Evolutionary conservation across 768 basidiomycete genomes (phyloP).

Genomic region (Kwoniella sp.): DNA sequence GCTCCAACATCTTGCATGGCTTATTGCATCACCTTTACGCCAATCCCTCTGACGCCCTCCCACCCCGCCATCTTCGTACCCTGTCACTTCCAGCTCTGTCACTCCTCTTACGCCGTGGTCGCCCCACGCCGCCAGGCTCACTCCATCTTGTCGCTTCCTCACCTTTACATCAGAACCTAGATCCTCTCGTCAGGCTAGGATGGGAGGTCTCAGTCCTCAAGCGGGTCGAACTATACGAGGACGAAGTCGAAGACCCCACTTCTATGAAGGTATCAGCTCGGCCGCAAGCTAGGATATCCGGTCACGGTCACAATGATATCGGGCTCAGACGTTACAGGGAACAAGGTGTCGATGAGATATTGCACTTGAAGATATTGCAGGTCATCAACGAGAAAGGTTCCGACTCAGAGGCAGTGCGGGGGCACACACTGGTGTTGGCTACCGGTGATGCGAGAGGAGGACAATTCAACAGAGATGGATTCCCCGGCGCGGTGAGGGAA

Average conservation of each 20-base stretch:
- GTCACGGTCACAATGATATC: constrained; percentile 8
- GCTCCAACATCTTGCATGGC: constrained; percentile 51
- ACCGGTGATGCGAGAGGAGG: constrained; percentile 92
- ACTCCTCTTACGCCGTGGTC: constrained; percentile 50
- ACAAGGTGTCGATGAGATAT: constrained; percentile 91
- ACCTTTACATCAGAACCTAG: constrained; percentile 49
- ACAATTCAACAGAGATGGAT: constrained; percentile 91
- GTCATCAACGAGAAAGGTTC: constrained; percentile 64
- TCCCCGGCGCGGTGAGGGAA: constrained; percentile 80
- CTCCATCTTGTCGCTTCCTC: constrained; percentile 53
- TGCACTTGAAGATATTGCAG: constrained; percentile 90
- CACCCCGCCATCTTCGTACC: constrained; percentile 44
- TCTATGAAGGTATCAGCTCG: constrained; percentile 28
- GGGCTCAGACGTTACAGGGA: constrained; percentile 60
- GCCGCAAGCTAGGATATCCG: constrained; percentile 17
- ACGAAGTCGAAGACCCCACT: constrained; percentile 38
- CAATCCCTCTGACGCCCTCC: constrained; percentile 24
- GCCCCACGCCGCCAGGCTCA: constrained; percentile 39
- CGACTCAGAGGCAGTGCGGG: constrained; percentile 56
- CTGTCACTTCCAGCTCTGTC: constrained; percentile 51
- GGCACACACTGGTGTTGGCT: constrained; percentile 73
- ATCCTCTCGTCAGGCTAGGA: constrained; percentile 48
- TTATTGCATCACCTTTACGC: constrained; percentile 27
- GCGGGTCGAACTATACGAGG: constrained; percentile 47
- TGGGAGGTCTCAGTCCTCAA: constrained; percentile 54